Base-by-base conservation (phyloP, 202 grass and related monocot species). In the Cymbopogon flexuosus region DNA sequence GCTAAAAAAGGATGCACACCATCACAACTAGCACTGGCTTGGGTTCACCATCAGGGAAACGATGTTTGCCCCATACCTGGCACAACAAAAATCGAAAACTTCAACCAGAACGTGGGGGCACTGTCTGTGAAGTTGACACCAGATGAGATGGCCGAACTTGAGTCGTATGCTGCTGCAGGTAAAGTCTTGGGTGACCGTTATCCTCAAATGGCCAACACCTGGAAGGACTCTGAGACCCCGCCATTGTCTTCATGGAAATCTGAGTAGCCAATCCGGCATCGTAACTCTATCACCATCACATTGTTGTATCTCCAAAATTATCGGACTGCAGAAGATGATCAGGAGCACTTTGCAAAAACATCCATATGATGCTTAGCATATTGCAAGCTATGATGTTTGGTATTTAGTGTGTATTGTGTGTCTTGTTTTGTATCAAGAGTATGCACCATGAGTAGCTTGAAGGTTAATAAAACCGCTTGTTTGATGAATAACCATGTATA, bases 31-130 rank as follows among this genome's bases (percentile, higher is more conserved):
- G 81, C 93, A 40, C 21, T 97, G 65, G 81, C 93, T 0, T 89
- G 93, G 86, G 75, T 91, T 60, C 90, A 91, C 31, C 88, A 91
- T 33, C 86, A 93, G 40, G 93, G 90, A 23, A 67, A 59, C 3
- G 87, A 96, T 72, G 93, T 95, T 27, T 95, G 92, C 61, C 87
- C 89, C 29, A 93, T 93, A 36, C 84, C 88, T 4, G 93, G 93
- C 6, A 97, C 93, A 19, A 93, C 93, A 76, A 93, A 93, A 58
- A 78, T 93, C 3, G 84, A 87, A 19, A 93, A 97, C 19, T 93
- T 93, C 22, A 79, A 91, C 10, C 86, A 97, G 72, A 97, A 97
- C 40, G 76, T 93, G 5, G 81, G 60, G 56, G 93, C 93, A 1
- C 5, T 93, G 0, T 89, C 79, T 7, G 71, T 97, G 47, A 85